Evolutionary conservation across 345 rosid species (phyloP).

Genomic region (Diplotaxis tenuifolia): DNA sequence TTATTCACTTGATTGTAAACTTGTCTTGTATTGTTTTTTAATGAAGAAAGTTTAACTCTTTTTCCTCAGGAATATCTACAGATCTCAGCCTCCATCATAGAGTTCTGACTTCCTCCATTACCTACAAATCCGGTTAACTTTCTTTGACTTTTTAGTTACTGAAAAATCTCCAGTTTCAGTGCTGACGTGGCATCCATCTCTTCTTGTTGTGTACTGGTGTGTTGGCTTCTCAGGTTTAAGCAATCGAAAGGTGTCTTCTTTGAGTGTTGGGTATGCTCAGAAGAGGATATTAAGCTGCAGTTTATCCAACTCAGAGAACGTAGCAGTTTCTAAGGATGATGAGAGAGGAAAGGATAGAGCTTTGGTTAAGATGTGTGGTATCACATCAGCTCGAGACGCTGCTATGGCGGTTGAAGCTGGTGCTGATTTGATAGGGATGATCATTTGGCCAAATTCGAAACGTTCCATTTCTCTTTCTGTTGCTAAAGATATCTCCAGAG

Average conservation of each 20-base stretch:
- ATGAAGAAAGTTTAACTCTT: neutral
- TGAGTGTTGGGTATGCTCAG: slow-evolving; percentile 8
- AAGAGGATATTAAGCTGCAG: slow-evolving; percentile 30
- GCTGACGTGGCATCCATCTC: neutral
- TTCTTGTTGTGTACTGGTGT: slow-evolving; percentile 7
- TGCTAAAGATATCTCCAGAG: slow-evolving; percentile 81
- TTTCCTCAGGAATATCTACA: slow-evolving; percentile 20
- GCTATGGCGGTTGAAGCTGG: slow-evolving; percentile 88
- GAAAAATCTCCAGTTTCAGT: neutral
- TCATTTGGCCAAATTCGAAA: slow-evolving; percentile 82
- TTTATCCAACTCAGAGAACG: slow-evolving; percentile 33
- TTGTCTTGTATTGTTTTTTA: neutral
- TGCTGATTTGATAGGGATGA: slow-evolving; percentile 82
- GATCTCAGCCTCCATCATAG: slow-evolving; percentile 12
- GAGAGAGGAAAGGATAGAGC: slow-evolving; percentile 38
- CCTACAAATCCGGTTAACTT: slow-evolving; percentile 9
- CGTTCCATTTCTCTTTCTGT: slow-evolving; percentile 68
- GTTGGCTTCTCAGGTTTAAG: slow-evolving; percentile 34
- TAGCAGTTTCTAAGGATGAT: slow-evolving; percentile 7
- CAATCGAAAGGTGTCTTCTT: slow-evolving; percentile 14
- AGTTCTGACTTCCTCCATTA: slow-evolving; percentile 1
- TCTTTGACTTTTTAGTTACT: neutral
- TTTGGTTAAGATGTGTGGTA: slow-evolving; percentile 85
- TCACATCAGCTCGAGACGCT: slow-evolving; percentile 76
- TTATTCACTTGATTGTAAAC: neutral